Evolutionary conservation across 371 early-diverging fungal species (phyloP).

Genomic region (Lichtheimia ornata): DNA sequence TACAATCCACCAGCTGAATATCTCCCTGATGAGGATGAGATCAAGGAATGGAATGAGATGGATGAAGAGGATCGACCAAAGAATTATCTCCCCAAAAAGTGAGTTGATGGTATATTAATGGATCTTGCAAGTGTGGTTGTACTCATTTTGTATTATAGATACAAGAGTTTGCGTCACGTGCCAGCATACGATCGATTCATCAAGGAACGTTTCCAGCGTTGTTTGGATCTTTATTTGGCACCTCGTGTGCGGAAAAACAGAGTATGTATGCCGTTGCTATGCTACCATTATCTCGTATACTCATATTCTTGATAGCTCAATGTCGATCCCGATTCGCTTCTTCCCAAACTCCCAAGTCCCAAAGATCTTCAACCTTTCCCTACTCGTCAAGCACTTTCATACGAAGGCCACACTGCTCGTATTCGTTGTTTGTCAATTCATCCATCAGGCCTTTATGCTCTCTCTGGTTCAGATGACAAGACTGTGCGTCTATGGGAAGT

Average conservation of each 20-base stretch:
- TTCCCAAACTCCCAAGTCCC: conserved; percentile 95
- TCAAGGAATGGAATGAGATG: conserved; percentile 71
- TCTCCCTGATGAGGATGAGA: conserved; percentile 81
- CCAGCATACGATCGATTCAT: conserved; percentile 87
- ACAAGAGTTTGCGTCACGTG: conserved; percentile 77
- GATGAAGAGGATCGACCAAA: conserved; percentile 82
- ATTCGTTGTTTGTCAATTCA: conserved; percentile 86
- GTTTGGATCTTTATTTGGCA: conserved; percentile 94
- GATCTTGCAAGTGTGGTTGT: background rate
- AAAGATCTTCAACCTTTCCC: conserved; percentile 97
- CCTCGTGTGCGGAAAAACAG: conserved; percentile 90
- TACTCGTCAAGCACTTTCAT: conserved; percentile 74
- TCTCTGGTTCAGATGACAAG: conserved; percentile 88
- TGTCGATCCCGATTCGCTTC: conserved; percentile 89
- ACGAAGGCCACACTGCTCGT: conserved; percentile 78
- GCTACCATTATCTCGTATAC: background rate
- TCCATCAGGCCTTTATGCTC: conserved; percentile 87
- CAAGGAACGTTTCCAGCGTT: conserved; percentile 94
- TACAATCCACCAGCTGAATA: conserved; percentile 99
- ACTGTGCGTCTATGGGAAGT: conserved; percentile 93
- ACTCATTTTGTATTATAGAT: conserved; percentile 14
- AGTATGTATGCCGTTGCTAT: conserved; percentile 20
- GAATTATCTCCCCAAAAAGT: conserved; percentile 85
- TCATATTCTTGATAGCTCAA: conserved; percentile 52
- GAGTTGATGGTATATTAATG: background rate